Evolutionary conservation across 352 stramenopile species (phyloP).

Genomic region (Phytophthora chlamydospora): DNA sequence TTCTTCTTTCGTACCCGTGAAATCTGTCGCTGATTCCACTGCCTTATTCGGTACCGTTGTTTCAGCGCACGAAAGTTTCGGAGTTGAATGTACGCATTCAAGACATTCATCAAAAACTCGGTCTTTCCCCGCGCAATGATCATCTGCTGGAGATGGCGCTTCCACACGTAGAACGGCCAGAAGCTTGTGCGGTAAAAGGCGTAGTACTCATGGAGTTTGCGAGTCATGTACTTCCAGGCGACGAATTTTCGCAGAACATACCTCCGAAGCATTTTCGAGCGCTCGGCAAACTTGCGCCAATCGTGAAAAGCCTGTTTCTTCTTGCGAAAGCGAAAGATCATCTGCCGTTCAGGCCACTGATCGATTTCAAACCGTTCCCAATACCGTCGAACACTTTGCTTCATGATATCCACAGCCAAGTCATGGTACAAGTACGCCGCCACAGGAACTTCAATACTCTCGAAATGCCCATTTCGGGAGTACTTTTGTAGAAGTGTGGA

Average conservation of each 20-base stretch:
- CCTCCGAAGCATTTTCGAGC: conserved; percentile 38
- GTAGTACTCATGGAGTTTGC: conserved; percentile 54
- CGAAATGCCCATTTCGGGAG: conserved; percentile 81
- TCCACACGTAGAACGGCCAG: conserved; percentile 87
- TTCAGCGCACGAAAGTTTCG: conserved; percentile 61
- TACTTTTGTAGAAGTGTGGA: conserved; percentile 80
- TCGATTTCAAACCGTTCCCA: conserved; percentile 49
- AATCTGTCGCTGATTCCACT: conserved; percentile 44
- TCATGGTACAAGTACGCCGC: conserved; percentile 69
- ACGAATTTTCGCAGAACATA: conserved; percentile 68
- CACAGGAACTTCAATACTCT: conserved; percentile 49
- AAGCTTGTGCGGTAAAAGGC: conserved; percentile 69
- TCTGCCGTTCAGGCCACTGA: conserved; percentile 62
- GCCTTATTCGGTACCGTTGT: conserved; percentile 29
- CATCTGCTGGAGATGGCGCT: conserved; percentile 69
- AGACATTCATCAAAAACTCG: conserved; percentile 56
- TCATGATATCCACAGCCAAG: conserved; percentile 54
- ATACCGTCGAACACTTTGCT: conserved; percentile 48
- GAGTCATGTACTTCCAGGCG: conserved; percentile 63
- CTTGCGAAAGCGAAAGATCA: conserved; percentile 63
- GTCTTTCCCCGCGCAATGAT: conserved; percentile 71
- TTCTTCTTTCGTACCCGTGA: conserved; percentile 35
- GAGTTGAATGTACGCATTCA: conserved; percentile 64
- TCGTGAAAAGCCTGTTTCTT: conserved; percentile 60
- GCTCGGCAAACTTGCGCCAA: conserved; percentile 56